Evolutionary conservation across 345 rosid genomes (phyloP).

Genomic region (Eucalyptus microcorys): DNA sequence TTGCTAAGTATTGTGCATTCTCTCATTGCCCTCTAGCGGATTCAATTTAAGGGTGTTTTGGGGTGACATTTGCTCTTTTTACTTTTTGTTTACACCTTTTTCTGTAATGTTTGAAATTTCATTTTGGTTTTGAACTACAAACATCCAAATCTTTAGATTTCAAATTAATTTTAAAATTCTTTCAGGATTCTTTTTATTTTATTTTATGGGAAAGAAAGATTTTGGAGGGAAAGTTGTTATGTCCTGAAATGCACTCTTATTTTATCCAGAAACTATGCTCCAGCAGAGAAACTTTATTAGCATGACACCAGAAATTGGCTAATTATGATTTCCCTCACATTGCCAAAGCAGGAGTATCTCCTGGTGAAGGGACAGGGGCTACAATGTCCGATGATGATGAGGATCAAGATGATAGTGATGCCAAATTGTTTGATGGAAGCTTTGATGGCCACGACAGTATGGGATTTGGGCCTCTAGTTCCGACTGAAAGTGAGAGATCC

Average conservation of each 20-base stretch:
- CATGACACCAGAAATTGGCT: background rate
- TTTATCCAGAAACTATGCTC: background rate
- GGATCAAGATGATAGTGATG: conserved; percentile 58
- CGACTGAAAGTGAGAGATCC: conserved; percentile 75
- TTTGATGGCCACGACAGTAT: conserved; percentile 41
- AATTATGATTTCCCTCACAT: background rate
- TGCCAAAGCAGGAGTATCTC: conserved; percentile 45
- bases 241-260: background rate
- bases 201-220: background rate
- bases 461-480: conserved; percentile 85
- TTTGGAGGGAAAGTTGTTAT: background rate
- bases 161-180: background rate
- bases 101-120: background rate
- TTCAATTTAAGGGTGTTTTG: background rate
- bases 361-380: conserved; percentile 76
- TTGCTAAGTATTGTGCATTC: background rate
- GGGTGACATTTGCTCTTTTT: background rate
- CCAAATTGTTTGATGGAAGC: conserved; percentile 34
- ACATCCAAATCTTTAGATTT: background rate
- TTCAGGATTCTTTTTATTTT: background rate
- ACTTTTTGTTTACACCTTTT: background rate
- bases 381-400: conserved; percentile 93
- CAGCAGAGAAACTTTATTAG: background rate
- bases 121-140: background rate
- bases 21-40: background rate